phyloP scores from a whole-genome alignment of 257 asterid species.

The Gynochthodes officinalis region DNA sequence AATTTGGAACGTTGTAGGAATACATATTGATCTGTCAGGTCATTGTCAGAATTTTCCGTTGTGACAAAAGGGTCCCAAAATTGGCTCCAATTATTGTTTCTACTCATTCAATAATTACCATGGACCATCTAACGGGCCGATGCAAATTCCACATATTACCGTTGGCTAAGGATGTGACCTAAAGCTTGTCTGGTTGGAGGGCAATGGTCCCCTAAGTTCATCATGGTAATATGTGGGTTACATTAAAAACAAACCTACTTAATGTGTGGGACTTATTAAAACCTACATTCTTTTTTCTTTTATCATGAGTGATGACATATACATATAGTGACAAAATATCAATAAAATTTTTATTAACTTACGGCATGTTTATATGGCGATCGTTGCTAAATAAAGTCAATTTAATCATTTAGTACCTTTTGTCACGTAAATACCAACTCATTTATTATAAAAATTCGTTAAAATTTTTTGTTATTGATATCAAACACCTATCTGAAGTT shows the following conservation, averaged over 20 bases:
- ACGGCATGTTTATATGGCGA: too few species aligned
- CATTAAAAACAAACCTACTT: not conserved
- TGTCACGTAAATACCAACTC: too few species aligned
- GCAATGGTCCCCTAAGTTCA: constrained; percentile 6
- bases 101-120: not conserved
- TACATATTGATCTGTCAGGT: not conserved
- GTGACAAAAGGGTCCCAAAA: not conserved
- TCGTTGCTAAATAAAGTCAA: too few species aligned
- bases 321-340: too few species aligned
- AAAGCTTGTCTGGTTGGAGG: not conserved
- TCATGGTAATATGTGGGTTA: not conserved
- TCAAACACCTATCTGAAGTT: too few species aligned
- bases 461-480: too few species aligned
- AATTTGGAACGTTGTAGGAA: not conserved
- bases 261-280: not conserved
- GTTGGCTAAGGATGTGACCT: not conserved
- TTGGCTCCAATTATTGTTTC: not conserved
- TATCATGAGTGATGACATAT: not conserved
- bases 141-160: not conserved
- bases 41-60: not conserved
- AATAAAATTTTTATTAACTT: too few species aligned
- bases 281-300: not conserved
- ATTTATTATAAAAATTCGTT: too few species aligned
- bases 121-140: constrained; percentile 3
- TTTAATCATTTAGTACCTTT: too few species aligned